Evolutionary conservation across 1,284 basidiomycete species (phyloP).

Genomic region (Austroboletus olivaceoglutinosus): DNA sequence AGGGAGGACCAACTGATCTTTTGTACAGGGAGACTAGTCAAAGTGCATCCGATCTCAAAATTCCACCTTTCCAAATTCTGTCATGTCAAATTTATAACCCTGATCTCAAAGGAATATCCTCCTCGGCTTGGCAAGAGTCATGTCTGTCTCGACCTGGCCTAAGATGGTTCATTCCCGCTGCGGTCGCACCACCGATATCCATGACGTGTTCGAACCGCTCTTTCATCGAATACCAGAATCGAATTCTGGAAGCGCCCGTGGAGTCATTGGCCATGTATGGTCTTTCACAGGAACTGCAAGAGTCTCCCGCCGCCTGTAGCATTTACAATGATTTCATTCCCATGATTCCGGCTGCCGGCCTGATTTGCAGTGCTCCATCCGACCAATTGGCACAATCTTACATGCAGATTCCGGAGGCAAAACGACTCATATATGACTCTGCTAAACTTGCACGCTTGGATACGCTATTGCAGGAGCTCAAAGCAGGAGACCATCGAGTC

Average conservation of each 20-base stretch:
- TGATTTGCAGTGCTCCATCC: slow-evolving; percentile 65
- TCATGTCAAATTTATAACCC: slow-evolving; percentile 44
- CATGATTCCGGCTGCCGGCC: slow-evolving; percentile 64
- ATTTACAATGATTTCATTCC: slow-evolving; percentile 57
- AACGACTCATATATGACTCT: slow-evolving; percentile 95
- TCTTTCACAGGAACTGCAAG: slow-evolving; percentile 66
- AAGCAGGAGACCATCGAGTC: slow-evolving; percentile 91
- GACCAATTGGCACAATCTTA: slow-evolving; percentile 81
- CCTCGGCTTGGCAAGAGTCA: slow-evolving; percentile 66
- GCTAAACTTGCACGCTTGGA: slow-evolving; percentile 95
- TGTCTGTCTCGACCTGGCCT: slow-evolving; percentile 78
- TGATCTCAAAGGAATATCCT: slow-evolving; percentile 60
- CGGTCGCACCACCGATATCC: slow-evolving; percentile 81
- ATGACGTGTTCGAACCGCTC: slow-evolving; percentile 75
- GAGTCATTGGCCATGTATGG: slow-evolving; percentile 85
- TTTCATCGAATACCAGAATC: slow-evolving; percentile 73
- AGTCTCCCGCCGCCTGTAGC: slow-evolving; percentile 57
- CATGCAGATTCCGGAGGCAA: slow-evolving; percentile 94
- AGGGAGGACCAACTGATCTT: slow-evolving; percentile 8
- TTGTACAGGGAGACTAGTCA: slow-evolving; percentile 24
- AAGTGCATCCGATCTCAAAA: slow-evolving; percentile 18
- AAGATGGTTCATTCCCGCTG: slow-evolving; percentile 81
- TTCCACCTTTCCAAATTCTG: slow-evolving; percentile 35
- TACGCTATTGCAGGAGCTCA: slow-evolving; percentile 85
- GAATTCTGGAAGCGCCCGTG: slow-evolving; percentile 60